Conservation (phyloP, 139 green algal species). For the Chlorella sp. region DNA sequence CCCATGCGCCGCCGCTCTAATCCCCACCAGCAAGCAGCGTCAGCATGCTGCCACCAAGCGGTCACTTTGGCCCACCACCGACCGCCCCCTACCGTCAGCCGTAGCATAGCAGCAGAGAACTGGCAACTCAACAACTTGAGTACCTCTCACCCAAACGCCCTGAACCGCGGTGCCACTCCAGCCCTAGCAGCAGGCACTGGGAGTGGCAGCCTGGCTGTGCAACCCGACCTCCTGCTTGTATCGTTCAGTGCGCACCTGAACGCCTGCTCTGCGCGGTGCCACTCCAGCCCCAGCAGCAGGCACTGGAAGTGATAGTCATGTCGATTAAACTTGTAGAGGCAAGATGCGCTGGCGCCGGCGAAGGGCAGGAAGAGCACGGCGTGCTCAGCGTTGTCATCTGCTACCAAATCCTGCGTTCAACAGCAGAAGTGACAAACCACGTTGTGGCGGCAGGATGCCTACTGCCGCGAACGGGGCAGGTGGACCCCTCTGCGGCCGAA, state of each 20-base stretch:
- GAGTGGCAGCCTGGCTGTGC: neutral
- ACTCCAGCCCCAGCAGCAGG: slow-evolving; percentile 22
- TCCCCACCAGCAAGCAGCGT: too few relatives aligned
- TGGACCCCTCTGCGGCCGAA: neutral
- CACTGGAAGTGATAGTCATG: slow-evolving; percentile 11
- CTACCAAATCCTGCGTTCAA: neutral
- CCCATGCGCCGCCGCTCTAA: too few relatives aligned
- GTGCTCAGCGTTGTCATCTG: slow-evolving; percentile 19
- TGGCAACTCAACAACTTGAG: too few relatives aligned
- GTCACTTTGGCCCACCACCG: too few relatives aligned
- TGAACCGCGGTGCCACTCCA: too few relatives aligned
- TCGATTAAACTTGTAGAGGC: slow-evolving; percentile 5
- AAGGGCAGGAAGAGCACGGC: slow-evolving; percentile 12
- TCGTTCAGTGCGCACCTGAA: neutral
- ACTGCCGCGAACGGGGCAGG: neutral
- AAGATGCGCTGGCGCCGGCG: neutral
- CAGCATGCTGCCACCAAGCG: neutral
- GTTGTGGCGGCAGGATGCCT: neutral
- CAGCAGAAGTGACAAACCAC: neutral
- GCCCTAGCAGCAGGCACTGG: neutral
- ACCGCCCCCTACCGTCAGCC: too few relatives aligned
- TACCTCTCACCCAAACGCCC: too few relatives aligned
- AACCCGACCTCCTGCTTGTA: too few relatives aligned
- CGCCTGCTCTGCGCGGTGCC: neutral
- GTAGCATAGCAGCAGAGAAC: too few relatives aligned